Conservation (phyloP, 2,329 filamentous ascomycete genomes). For the Curvularia hawaiiensis region DNA sequence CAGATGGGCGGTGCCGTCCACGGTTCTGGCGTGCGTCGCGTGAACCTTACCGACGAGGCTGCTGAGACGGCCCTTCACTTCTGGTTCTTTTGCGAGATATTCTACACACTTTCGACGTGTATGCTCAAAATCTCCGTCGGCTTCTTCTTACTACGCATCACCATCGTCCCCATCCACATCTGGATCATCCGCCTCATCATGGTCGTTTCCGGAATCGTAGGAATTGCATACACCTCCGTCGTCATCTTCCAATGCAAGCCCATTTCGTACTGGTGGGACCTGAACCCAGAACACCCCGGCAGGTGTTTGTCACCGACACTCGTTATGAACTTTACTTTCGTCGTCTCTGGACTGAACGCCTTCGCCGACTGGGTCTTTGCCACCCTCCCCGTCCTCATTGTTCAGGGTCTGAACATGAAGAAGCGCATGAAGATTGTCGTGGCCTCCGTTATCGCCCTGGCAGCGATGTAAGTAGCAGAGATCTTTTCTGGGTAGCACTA, state of each 20-base stretch:
- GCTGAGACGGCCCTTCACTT: constrained; percentile 38
- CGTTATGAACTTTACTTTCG: constrained; percentile 59
- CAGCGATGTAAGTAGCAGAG: constrained; percentile 34
- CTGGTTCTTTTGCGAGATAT: constrained; percentile 62
- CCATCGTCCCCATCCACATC: constrained; percentile 50
- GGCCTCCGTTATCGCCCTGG: constrained; percentile 58
- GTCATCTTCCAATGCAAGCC: constrained; percentile 59
- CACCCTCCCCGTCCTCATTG: constrained; percentile 52
- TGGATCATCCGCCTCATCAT: constrained; percentile 55
- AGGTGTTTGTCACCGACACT: constrained; percentile 50
- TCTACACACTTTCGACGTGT: constrained; percentile 56
- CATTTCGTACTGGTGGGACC: constrained; percentile 56
- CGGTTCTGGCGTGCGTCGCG: constrained; percentile 45
- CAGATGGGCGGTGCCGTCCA: constrained; percentile 45
- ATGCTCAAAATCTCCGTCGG: constrained; percentile 57
- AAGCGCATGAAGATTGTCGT: constrained; percentile 58
- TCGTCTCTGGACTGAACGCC: constrained; percentile 33
- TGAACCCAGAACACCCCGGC: constrained; percentile 43
- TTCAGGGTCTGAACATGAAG: constrained; percentile 62
- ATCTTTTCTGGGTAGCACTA: neutral
- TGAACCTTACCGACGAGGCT: constrained; percentile 35
- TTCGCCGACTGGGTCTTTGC: constrained; percentile 40
- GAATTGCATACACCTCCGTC: constrained; percentile 56
- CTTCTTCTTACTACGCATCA: constrained; percentile 58
- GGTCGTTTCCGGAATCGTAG: constrained; percentile 50